phyloP scores from a whole-genome alignment of 1,284 basidiomycete genomes.

The Puccinia triticina region DNA sequence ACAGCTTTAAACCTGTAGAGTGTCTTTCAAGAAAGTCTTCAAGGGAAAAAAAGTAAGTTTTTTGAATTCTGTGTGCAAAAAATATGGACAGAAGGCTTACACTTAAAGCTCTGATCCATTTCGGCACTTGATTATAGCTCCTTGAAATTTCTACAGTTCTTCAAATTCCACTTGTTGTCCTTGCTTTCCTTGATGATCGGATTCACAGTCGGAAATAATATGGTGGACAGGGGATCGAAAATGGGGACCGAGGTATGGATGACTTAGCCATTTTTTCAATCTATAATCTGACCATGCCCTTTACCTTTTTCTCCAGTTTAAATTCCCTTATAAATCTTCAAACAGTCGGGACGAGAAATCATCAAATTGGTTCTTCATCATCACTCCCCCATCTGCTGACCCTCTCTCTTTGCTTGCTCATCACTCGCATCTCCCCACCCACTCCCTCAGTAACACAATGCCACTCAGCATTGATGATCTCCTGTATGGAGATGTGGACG shows the following conservation, averaged over 20 bases:
- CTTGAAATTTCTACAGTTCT: neutral
- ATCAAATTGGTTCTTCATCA: too few species aligned
- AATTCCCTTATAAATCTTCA: too few species aligned
- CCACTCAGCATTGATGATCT: neutral
- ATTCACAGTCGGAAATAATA: neutral
- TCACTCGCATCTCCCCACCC: neutral
- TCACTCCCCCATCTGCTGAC: neutral
- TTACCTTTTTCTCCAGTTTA: neutral
- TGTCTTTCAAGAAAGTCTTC: neutral
- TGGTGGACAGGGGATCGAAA: neutral
- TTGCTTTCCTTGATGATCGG: neutral
- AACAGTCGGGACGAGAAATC: too few species aligned
- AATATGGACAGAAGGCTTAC: neutral
- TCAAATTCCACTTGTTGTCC: too few species aligned
- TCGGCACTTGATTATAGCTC: neutral
- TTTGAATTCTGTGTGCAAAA: neutral
- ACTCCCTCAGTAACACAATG: neutral
- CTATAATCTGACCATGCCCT: neutral
- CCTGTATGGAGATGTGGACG: neutral
- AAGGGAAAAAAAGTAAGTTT: neutral
- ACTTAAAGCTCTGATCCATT: neutral
- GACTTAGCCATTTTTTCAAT: constrained; percentile 4
- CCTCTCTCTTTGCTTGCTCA: neutral
- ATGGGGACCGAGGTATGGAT: neutral
- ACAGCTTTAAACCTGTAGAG: neutral